A percentile compares a stretch with the other conserved stretches of the same genome.
phyloP scores from a whole-genome alignment of 176 grass and related monocot species.

The Luzula sylvatica region DNA sequence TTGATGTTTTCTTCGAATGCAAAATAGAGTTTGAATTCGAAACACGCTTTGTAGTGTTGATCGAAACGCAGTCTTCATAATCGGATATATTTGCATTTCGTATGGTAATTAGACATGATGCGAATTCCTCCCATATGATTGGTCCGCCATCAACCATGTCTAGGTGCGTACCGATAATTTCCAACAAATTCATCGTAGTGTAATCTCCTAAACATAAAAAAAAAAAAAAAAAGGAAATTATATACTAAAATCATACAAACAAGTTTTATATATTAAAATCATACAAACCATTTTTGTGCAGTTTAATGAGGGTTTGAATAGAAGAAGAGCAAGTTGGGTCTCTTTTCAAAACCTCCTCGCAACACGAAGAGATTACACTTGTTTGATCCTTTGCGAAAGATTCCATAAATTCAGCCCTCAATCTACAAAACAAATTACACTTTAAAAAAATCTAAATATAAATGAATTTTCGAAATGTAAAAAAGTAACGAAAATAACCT shows the following conservation, averaged over 20 bases:
- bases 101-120: constrained; percentile 2
- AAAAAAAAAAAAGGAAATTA: not conserved
- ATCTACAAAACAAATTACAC: constrained; percentile 5
- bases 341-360: constrained; percentile 5
- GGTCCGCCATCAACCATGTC: constrained; percentile 1
- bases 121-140: constrained; percentile 11
- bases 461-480: not conserved
- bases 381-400: constrained; percentile 2
- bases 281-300: not conserved
- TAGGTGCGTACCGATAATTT: constrained; percentile 10
- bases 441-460: constrained; percentile 3
- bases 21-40: constrained; percentile 1
- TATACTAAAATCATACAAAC: not conserved
- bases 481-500: not conserved
- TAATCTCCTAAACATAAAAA: constrained; percentile 6
- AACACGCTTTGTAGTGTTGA: too few relatives aligned
- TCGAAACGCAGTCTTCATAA: too few relatives aligned
- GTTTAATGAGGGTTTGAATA: constrained; percentile 8
- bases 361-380: constrained; percentile 7
- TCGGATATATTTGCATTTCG: too few relatives aligned
- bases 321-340: constrained; percentile 4
- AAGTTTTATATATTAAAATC: not conserved
- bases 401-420: constrained; percentile 15
- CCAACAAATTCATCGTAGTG: constrained; percentile 4
- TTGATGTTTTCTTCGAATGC: not conserved